Evolutionary conservation across 2,329 filamentous ascomycete species (phyloP).

Genomic region (Ophiostoma fasciatum): DNA sequence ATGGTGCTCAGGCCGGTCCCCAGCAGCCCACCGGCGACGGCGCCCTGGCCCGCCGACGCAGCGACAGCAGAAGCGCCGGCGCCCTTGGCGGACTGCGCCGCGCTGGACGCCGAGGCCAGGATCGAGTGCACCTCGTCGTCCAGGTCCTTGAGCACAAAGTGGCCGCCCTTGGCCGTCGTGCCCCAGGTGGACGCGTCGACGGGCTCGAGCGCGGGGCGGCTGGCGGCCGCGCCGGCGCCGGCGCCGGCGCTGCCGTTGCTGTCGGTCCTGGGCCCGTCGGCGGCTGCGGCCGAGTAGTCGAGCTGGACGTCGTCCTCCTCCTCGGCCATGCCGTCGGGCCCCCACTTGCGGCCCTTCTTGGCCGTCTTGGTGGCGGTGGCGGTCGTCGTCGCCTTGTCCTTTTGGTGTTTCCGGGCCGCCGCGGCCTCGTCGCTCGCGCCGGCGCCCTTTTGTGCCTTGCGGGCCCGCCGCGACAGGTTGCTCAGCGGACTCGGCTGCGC

Average conservation of each 20-base stretch:
- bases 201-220: constrained; percentile 48
- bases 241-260: constrained; percentile 39
- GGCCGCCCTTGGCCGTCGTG: constrained; percentile 78
- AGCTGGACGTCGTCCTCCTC: constrained; percentile 68
- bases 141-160: constrained; percentile 86
- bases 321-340: constrained; percentile 72
- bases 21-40: constrained; percentile 47
- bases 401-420: constrained; percentile 40
- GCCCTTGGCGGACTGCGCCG: constrained; percentile 41
- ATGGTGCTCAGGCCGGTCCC: constrained; percentile 70
- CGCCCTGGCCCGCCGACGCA: constrained; percentile 27
- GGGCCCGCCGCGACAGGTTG: constrained; percentile 67
- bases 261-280: too few relatives aligned
- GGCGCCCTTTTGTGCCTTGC: constrained; percentile 44
- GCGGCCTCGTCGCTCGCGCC: constrained; percentile 56
- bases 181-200: constrained; percentile 76
- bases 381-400: constrained; percentile 12
- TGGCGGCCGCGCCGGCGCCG: constrained; percentile 25
- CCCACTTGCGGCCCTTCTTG: constrained; percentile 88
- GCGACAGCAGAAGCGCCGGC: too few relatives aligned
- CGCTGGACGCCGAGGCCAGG: constrained; percentile 54
- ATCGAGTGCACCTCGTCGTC: constrained; percentile 90
- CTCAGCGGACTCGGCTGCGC: constrained; percentile 60
- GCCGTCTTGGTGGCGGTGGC: constrained; percentile 35
- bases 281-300: constrained; percentile 89